Percentiles rank a stretch among this genome's conserved stretches.
Conservation (phyloP, 176 grass and related monocot species). For the Aegilops speltoides region DNA sequence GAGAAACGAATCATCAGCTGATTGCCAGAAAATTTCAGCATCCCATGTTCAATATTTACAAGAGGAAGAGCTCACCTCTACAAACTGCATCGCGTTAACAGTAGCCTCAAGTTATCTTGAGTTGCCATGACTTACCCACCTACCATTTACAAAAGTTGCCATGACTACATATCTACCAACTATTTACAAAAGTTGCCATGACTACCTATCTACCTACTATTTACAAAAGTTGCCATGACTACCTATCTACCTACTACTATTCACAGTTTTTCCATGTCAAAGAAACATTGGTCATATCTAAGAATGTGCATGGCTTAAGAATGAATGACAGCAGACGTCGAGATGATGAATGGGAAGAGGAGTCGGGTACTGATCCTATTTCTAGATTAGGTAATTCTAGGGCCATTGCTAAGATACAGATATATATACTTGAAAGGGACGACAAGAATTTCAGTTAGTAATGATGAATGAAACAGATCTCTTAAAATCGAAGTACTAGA, state of each 20-base stretch:
- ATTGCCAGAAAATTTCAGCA: conserved; percentile 3
- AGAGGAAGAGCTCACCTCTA: not conserved
- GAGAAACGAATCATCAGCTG: not conserved
- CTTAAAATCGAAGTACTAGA: not conserved
- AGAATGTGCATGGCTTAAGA: not conserved
- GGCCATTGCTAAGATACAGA: not conserved
- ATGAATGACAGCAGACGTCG: not conserved
- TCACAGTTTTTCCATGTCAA: not conserved
- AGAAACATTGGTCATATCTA: not conserved
- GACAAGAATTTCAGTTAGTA: not conserved
- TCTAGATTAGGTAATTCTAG: not conserved
- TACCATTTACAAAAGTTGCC: not conserved
- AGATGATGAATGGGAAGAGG: not conserved
- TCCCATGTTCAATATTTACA: conserved; percentile 24
- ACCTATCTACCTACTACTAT: not conserved
- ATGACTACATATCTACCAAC: too few species aligned
- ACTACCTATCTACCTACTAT: too few species aligned
- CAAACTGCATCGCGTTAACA: too few species aligned
- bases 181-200: too few species aligned
- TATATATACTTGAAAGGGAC: not conserved
- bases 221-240: too few species aligned
- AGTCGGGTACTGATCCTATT: not conserved
- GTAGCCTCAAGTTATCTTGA: too few species aligned
- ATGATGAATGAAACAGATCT: not conserved
- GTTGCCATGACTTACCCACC: too few species aligned